A percentile compares a stretch with the other conserved stretches of the same genome.
These are phyloP conservation scores for Stephania yunnanensis DNA, from an alignment of 164 flowering plant genomes.

Conservation along the genomic window DNA sequence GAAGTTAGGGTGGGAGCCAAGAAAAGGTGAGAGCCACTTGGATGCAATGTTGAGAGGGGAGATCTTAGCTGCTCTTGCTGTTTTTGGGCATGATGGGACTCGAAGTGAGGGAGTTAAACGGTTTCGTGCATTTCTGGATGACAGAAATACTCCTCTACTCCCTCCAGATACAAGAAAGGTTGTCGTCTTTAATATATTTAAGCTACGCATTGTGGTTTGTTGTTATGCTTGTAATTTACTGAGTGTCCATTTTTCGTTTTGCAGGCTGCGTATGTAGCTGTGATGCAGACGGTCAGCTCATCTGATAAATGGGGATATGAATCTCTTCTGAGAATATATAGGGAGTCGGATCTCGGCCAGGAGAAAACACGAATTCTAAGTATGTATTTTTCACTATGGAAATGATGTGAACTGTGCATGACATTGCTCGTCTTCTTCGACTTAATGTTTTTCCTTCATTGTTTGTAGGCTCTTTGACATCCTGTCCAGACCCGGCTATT, in stretches of 20 bases:
- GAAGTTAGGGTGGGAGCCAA: constrained; percentile 91
- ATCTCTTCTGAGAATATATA: constrained; percentile 69
- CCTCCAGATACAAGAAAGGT: constrained; percentile 94
- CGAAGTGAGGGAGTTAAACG: constrained; percentile 65
- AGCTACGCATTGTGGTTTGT: background rate
- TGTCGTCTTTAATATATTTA: background rate
- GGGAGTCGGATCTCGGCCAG: constrained; percentile 89
- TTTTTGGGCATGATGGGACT: constrained; percentile 67
- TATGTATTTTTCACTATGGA: background rate
- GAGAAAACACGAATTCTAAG: constrained; percentile 19
- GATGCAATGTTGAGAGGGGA: constrained; percentile 97
- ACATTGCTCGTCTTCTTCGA: background rate
- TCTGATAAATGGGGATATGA: constrained; percentile 72
- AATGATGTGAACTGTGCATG: background rate
- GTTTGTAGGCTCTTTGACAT: constrained; percentile 64
- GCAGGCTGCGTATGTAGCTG: constrained; percentile 87
- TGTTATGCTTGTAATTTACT: background rate
- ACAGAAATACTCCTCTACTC: constrained; percentile 70
- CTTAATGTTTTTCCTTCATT: background rate
- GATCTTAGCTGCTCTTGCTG: constrained; percentile 70
- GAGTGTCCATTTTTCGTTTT: constrained; percentile 8
- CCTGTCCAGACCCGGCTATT: constrained; percentile 67
- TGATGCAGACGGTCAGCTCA: constrained; percentile 21
- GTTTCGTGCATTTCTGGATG: constrained; percentile 62
- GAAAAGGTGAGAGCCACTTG: constrained; percentile 72